Base-by-base conservation (phyloP, 1,284 basidiomycete genomes). In the Boletus smithii region DNA sequence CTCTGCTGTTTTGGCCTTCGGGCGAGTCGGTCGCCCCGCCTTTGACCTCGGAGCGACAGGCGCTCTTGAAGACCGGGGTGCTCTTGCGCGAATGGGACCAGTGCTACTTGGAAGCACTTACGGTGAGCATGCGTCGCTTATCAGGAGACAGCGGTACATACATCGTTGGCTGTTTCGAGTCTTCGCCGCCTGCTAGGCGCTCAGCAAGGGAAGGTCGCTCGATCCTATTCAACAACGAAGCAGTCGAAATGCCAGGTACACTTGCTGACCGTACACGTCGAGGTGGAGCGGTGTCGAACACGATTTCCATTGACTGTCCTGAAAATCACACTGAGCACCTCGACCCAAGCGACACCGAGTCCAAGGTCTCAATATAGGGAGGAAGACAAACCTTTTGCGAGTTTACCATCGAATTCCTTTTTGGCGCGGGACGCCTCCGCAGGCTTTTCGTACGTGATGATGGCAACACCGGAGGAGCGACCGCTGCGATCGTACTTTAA, bases 401-500 rank as follows among this genome's bases (percentile, higher is more conserved):
- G 78, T 50, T 91, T 88, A 39, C 92, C 92, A 63, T 95, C 80
- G 56, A 89, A 91, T 60, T 91, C 85, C 58, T 86, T 86, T 71
- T 90, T 90, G 39, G 94, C 95, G 53, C 79, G 74, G 43, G 83
- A 81, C 23, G 95, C 95, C 64, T 97, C 88, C 48, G 79, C 77
- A 7, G 79, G 65, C 4, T 82, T 87, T 65, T 90, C 84, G 71
- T 85, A 97, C n/a, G 83, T 77, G 65, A 97, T 75, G 54, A 83
- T 80, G 23, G 91, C 95, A 48, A 81, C 74, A 51, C 95, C 95
- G 23, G 81, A 84, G 40, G 95, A 97, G 63, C 95, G 88, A 57
- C 95, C 95, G 60, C 92, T 95, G 63, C 88, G 85, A 74, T 97
- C 95, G 73, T 94, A 98, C 94, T 97, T 76, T 65, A 69, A 65